Evolutionary conservation across 495 filamentous ascomycete genomes (phyloP), one percentile per base, ranked within the genome.

Genomic region (Cryomyces minteri): DNA sequence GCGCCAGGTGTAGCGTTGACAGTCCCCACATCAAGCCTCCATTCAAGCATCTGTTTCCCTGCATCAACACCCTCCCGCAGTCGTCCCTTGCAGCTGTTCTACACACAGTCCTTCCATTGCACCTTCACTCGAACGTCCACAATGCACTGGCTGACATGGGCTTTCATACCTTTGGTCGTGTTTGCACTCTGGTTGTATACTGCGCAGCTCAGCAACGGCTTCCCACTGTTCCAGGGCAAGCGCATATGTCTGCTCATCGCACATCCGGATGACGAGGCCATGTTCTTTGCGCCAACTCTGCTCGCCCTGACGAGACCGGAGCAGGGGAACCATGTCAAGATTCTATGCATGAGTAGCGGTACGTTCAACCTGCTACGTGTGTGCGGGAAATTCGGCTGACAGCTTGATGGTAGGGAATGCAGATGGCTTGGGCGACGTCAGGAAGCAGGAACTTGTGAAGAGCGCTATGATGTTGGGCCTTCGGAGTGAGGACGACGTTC

Each of bases 251-350:
- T 98, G 30, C 67, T 98, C 34, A 96, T 98, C 59, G 90, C 90
- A 4, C 90, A 98, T 62, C 90, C 90, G 0, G 90, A 98, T 61
- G 90, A 98, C 50, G 90, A 98, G 67, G 92, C 90, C 53, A 98
- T 98, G 90, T 98, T 98, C 68, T 98, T 98, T 63, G 76, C 88
- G 48, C 90, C 90, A 0, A 81, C 85, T 0, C 71, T 98, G 4
- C 67, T 92, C 44, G 76, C 80, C 5, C 70, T 98, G 30, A 85
- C 86, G 11, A 70, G 72, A 18, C 69, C 80, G 57, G 72, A 76
- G 47, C 63, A 79, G 18, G 80, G 84, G 1, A 98, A 98, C 56
- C 84, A 86, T 55, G 68, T 98, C 50, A 87, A 88, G 62, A 90
- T 98, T 51, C 69, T 98, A 32, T 98, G 90, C 62, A 65, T 98